Percentiles rank a stretch among this genome's conserved stretches.
phyloP scores from a whole-genome alignment of 768 basidiomycete genomes.

The Coprinopsis marcescibilis region DNA sequence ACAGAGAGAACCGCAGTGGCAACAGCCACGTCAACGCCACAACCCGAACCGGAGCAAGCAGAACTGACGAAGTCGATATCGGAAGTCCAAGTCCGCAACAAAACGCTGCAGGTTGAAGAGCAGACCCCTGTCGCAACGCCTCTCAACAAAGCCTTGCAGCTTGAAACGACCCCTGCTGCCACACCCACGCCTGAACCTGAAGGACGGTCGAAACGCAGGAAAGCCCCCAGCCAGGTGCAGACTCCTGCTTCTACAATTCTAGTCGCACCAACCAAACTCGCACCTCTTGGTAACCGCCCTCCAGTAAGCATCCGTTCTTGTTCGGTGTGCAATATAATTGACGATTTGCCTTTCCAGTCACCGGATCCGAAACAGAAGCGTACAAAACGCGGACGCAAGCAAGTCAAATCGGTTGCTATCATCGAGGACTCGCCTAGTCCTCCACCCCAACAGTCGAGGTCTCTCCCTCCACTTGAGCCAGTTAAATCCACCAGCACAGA shows the following conservation, averaged over 20 bases:
- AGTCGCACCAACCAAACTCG: constrained; percentile 14
- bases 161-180: neutral
- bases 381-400: constrained; percentile 31
- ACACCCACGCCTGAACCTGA: constrained; percentile 5
- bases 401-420: constrained; percentile 37
- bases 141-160: no score
- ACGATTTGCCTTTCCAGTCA: constrained; percentile 21
- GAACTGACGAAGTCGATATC: constrained; percentile 22
- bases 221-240: neutral
- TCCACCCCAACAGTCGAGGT: neutral
- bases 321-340: neutral
- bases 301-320: constrained; percentile 12
- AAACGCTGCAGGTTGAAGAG: no score
- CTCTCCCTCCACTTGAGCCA: neutral
- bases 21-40: constrained; percentile 28
- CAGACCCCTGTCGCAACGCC: no score
- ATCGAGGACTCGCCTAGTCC: constrained; percentile 21
- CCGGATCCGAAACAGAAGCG: constrained; percentile 33
- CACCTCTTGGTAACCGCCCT: constrained; percentile 16
- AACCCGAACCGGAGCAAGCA: constrained; percentile 30
- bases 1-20: no score
- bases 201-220: neutral
- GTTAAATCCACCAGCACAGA: neutral
- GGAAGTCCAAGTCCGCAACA: constrained; percentile 22
- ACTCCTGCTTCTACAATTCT: neutral